Evolutionary conservation across 2,329 filamentous ascomycete species (phyloP).

Genomic region (Xylaria sp.): DNA sequence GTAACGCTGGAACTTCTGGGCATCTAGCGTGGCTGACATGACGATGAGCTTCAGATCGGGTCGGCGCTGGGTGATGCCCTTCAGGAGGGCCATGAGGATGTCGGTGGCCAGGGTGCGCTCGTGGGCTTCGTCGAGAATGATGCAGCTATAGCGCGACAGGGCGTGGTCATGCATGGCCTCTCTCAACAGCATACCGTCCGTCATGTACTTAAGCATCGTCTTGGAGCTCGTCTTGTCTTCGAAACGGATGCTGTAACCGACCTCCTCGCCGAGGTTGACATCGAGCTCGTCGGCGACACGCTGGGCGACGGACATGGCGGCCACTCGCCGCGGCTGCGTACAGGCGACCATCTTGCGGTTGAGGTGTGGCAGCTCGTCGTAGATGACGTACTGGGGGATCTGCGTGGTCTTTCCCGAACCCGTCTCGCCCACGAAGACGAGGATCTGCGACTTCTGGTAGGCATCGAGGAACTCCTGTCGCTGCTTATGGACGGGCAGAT

Average conservation of each 20-base stretch:
- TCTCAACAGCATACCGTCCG: constrained; percentile 96
- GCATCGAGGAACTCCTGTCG: constrained; percentile 92
- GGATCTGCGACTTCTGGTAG: constrained; percentile 93
- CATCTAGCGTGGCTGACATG: constrained; percentile 98
- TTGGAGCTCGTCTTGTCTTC: constrained; percentile 91
- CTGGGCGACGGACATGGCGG: constrained; percentile 97
- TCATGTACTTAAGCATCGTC: constrained; percentile 99
- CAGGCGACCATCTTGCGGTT: constrained; percentile 92
- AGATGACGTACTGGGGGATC: constrained; percentile 98
- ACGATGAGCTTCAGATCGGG: constrained; percentile 97
- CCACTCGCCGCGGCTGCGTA: constrained; percentile 96
- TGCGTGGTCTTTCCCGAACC: constrained; percentile 99
- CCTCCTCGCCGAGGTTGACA: constrained; percentile 89
- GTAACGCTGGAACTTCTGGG: constrained; percentile 97
- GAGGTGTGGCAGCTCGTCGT: constrained; percentile 91
- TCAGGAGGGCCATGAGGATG: constrained; percentile 95
- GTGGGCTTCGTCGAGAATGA: constrained; percentile 98
- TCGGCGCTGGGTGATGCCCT: constrained; percentile 84
- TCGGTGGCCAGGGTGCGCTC: constrained; percentile 97
- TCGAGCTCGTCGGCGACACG: constrained; percentile 98
- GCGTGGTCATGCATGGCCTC: constrained; percentile 97
- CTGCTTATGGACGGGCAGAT: constrained; percentile 92
- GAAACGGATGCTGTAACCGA: constrained; percentile 99
- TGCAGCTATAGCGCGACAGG: constrained; percentile 92
- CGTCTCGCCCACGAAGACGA: constrained; percentile 98